Base-by-base conservation (phyloP, 176 grass and related monocot genomes). In the Neostapfia colusana region DNA sequence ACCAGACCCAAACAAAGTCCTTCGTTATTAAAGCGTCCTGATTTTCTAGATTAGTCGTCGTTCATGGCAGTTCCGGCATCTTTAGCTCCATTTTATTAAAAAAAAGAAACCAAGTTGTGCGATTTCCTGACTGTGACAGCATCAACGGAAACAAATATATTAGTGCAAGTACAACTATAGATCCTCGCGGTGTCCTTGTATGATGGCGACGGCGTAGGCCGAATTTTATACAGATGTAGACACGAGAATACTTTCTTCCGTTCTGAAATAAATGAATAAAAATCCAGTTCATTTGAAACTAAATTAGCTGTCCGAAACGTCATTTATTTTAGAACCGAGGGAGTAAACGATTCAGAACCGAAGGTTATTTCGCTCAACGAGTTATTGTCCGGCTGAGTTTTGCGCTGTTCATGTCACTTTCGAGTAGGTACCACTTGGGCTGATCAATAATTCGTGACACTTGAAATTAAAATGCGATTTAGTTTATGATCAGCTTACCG, bases 391-490 rank as follows among this genome's bases (percentile, higher is more conserved):
- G 9, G 5, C 37, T 70, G 11, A 73, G 28, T 73, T 66, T 27
- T 31, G 48, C 39, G 16, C 69, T 28, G 76, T 40, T 28, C 40
- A 15, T 10, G 40, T 49, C 76, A 49, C 68, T 73, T 79, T 85
- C 75, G 38, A 21, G 50, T 38, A 16, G 3, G 28, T 12, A 9
- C 48, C 41, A 64, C 59, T 79, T 38, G 69, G 69, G 60, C 7
- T 59, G n/a, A 66, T 79, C 60, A 67, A 67, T 80, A 75, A 75
- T 67, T 68, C n/a, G 72, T 48, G 63, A 44, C 48, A 74, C 14
- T 44, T 66, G 70, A 48, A 31, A 2, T 31, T 31, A 31, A 56
- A 65, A 69, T 46, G 34, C 59, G 61, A 54, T 72, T 27, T 79
- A 73, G 68, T 72, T 66, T 66, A 85, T 66, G 27, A 73, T 65